Evolutionary conservation across 345 rosid species (phyloP).

Genomic region (Cardiospermum halicacabum): DNA sequence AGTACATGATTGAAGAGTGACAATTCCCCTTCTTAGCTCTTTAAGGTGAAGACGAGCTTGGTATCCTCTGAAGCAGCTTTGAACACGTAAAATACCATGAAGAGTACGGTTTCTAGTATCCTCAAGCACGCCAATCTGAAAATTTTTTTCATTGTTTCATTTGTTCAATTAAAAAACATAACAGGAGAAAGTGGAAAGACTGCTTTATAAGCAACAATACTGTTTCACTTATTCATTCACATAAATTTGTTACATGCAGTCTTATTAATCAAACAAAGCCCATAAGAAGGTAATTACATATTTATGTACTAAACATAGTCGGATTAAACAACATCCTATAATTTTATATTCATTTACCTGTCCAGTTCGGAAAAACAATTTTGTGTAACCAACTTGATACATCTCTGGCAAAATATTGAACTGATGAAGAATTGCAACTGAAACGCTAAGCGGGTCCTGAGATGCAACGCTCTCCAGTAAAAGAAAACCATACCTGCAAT

Average conservation of each 20-base stretch:
- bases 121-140: slow-evolving; percentile 95
- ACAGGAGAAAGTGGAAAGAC: background rate
- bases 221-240: too few relatives aligned
- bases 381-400: slow-evolving; percentile 99
- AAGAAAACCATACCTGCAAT: slow-evolving; percentile 97
- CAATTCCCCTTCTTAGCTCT: slow-evolving; percentile 64
- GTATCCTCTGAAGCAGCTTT: slow-evolving; percentile 94
- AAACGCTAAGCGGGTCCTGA: slow-evolving; percentile 89
- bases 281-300: background rate
- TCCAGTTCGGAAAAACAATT: slow-evolving; percentile 91
- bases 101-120: slow-evolving; percentile 97
- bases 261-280: background rate
- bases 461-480: slow-evolving; percentile 71
- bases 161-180: background rate
- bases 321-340: background rate
- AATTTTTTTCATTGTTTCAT: slow-evolving; percentile 10
- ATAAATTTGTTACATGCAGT: background rate
- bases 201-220: background rate
- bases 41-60: slow-evolving; percentile 60
- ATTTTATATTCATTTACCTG: slow-evolving; percentile 50
- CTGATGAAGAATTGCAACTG: slow-evolving; percentile 98
- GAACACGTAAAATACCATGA: slow-evolving; percentile 88
- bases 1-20: slow-evolving; percentile 80
- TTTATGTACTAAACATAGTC: background rate
- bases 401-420: slow-evolving; percentile 94